Evolutionary conservation across 1,284 basidiomycete genomes (phyloP).

Genomic region (Trichosporon coremiiforme): DNA sequence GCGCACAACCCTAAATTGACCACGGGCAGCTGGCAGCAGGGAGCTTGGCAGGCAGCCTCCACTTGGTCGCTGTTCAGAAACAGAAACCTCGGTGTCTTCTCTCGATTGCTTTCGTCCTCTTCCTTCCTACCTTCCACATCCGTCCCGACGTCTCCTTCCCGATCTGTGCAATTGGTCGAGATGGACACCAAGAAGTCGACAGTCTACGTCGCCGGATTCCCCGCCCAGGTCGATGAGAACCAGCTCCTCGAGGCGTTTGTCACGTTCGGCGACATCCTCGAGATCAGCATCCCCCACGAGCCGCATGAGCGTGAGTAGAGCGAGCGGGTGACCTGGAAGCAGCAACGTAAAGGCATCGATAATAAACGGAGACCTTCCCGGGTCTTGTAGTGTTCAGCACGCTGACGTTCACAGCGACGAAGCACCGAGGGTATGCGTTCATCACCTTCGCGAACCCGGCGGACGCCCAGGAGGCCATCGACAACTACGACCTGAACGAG

Average conservation of each 20-base stretch:
- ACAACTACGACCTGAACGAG: constrained; percentile 57
- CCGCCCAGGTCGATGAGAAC: constrained; percentile 49
- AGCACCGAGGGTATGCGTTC: constrained; percentile 55
- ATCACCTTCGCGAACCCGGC: constrained; percentile 52
- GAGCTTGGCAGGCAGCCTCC: background rate
- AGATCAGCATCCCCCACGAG: constrained; percentile 53
- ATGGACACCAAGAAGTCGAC: constrained; percentile 37
- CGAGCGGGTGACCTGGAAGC: too few relatives aligned
- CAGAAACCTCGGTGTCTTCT: background rate
- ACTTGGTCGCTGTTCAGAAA: background rate
- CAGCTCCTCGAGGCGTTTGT: constrained; percentile 54
- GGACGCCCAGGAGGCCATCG: constrained; percentile 57
- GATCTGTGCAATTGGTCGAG: background rate
- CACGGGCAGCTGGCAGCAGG: background rate
- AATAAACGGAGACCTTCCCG: too few relatives aligned
- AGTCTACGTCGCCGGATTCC: constrained; percentile 54
- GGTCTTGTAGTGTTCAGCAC: too few relatives aligned
- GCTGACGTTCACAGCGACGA: constrained; percentile 32
- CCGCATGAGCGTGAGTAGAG: constrained; percentile 47
- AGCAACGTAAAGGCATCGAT: too few relatives aligned
- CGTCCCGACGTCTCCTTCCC: background rate
- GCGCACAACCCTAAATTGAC: background rate
- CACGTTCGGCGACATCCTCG: constrained; percentile 56
- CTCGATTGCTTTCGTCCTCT: background rate
- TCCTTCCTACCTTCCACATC: background rate